These are phyloP conservation scores for Myxozyma mucilagina DNA, from an alignment of 805 yeast species.

Conservation along the genomic window DNA sequence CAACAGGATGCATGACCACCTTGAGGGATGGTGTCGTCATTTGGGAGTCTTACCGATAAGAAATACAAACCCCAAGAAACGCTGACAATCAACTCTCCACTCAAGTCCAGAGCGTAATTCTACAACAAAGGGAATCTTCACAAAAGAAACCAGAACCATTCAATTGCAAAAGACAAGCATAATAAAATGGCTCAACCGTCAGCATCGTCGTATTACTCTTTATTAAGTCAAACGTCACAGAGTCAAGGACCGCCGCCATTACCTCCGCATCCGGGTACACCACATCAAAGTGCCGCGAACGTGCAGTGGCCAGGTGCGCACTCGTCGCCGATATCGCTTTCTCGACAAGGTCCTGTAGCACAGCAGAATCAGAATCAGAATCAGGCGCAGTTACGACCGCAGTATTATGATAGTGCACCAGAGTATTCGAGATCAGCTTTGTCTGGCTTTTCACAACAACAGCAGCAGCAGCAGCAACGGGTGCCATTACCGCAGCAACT, in stretches of 20 bases:
- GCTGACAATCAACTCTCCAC: no score
- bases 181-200: conserved; percentile 8
- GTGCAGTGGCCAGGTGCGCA: not conserved
- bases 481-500: not conserved
- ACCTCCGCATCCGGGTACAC: conserved; percentile 8
- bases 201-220: conserved; percentile 7
- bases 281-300: not conserved
- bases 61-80: no score
- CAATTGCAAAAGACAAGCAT: not conserved
- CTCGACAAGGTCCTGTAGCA: not conserved
- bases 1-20: no score
- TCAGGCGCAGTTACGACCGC: not conserved
- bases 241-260: conserved; percentile 7
- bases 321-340: not conserved
- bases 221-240: not conserved
- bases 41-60: conserved; percentile 1
- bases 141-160: no score
- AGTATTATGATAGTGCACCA: not conserved
- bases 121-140: no score
- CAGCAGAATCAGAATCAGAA: not conserved
- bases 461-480: not conserved
- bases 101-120: no score
- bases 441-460: not conserved
- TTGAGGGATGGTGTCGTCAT: not conserved
- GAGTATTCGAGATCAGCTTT: not conserved